Evolutionary conservation across 2,329 filamentous ascomycete genomes (phyloP), one percentile per base, ranked within the genome.

Genomic region (Trichoderma brevicompactum): DNA sequence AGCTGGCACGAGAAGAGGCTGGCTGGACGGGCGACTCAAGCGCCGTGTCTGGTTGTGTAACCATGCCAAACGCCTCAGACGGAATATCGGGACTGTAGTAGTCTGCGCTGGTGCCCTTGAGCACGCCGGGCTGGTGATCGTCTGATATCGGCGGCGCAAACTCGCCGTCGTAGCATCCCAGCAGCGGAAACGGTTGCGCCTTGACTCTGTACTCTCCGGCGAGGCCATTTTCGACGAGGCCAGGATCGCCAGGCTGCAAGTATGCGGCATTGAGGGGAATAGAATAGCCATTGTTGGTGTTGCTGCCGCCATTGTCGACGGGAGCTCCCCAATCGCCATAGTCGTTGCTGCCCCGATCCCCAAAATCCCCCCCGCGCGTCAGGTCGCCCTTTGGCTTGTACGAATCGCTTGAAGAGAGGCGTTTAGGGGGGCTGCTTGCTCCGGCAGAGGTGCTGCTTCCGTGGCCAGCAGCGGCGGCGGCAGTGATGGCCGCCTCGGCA

Each of bases 81-180:
- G 79, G 78, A 50, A 80, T 75, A 2, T 75, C 75, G 12, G 76
- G 74, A 55, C 77, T 78, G 68, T 80, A 80, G 66, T 80, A 80
- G 65, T 80, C 78, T 49, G 77, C 77, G 60, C 73, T 80, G 44
- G 73, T 76, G 43, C 75, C 77, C 63, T 70, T 73, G 49, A 77
- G 75, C 44, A 75, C 73, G 48, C 72, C 73, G 36, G 74, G 70
- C 58, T 65, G 55, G 23, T 41, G 19, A 19, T 75, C 72, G 36
- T 74, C 71, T n/a, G 61, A n/a, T 12, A 65, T 32, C 13, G 38
- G 65, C 7, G 65, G 65, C 23, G 65, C 65, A 44, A 67, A 67
- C 41, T 67, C 65, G n/a, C 65, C 65, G 54, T 67, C 65, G 5
- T 61, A 48, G 55, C 62, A 65, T 32, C 62, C 61, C 49, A 67